Base-by-base conservation (phyloP, 2,329 filamentous ascomycete genomes). In the Aspergillus sclerotialis region DNA sequence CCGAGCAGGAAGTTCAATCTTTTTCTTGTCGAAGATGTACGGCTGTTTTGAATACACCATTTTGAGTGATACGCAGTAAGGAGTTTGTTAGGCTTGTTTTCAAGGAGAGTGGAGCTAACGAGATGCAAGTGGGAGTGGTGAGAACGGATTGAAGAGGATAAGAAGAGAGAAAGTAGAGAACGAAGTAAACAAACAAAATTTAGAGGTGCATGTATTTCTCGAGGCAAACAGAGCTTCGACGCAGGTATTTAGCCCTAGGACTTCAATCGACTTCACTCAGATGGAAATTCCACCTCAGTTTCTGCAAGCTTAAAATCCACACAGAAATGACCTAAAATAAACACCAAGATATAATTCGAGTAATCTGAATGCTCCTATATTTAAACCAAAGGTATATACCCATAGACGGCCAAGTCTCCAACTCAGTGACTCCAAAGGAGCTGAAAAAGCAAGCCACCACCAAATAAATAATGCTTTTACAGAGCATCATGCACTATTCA, bases 21-120 rank as follows among this genome's bases (percentile, higher is more conserved):
- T 33, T 1, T 19, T 28, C n/a, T 23, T 11, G 11, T 48, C 32
- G 30, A 45, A 48, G 6, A 26, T 24, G 34, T 49, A 50, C n/a
- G 33, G 27, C 27, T 36, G 6, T 11, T 15, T 10, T 27, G 35
- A 9, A 2, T 9, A 16, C 9, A 12, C 9, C 31, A 33, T 33
- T 27, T 25, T 9, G 31, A 17, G 4, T n/a, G 26, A 12, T n/a
- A 28, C 3, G 26, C 10, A 28, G 26, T 28, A 14, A 13, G 13
- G 26, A 28, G 26, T n/a, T 10, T 28, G 26, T 14, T 28, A 7
- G 26, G 4, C n/a, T 8, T 24, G 23, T 15, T 23, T 30, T 35
- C 13, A 19, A 12, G 26, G 13, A 35, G 11, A 24, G 9, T 7
- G n/a, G 14, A 17, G 15, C 21, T 25, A 11, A n/a, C 8, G n/a